A percentile compares a stretch with the other conserved stretches of the same genome.
Evolutionary conservation across 148 eudicot species (phyloP).

Genomic region (Fagopyrum esculentum): DNA sequence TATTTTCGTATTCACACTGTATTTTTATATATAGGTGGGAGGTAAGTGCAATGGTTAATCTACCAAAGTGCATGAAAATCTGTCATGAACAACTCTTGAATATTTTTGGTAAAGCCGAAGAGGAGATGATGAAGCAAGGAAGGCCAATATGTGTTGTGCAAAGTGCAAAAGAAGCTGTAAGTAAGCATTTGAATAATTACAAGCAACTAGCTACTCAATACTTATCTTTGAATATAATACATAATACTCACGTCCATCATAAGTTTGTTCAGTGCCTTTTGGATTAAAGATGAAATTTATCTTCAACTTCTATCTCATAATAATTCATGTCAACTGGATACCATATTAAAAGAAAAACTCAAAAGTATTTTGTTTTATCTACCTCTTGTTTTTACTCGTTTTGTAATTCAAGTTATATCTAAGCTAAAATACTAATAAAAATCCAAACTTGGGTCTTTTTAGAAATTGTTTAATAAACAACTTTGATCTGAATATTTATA

Average conservation of each 20-base stretch:
- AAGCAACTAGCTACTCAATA: background rate
- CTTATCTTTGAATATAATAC: background rate
- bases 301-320: no score
- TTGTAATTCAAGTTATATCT: no score
- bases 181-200: background rate
- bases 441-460: no score
- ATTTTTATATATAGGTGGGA: conserved; percentile 20
- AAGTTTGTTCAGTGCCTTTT: no score
- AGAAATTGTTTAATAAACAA: no score
- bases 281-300: background rate
- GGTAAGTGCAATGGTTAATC: background rate
- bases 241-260: no score
- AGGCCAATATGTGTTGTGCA: conserved; percentile 1
- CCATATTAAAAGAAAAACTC: no score
- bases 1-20: background rate
- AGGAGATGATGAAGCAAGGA: conserved; percentile 16
- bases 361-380: no score
- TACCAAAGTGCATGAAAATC: conserved; percentile 22
- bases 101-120: conserved; percentile 17
- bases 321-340: no score
- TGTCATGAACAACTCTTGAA: conserved; percentile 19
- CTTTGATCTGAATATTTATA: no score
- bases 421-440: no score
- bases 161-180: conserved; percentile 20
- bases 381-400: no score